Conservation (phyloP, 352 stramenopile genomes). For the Phytophthora hibernalis region DNA sequence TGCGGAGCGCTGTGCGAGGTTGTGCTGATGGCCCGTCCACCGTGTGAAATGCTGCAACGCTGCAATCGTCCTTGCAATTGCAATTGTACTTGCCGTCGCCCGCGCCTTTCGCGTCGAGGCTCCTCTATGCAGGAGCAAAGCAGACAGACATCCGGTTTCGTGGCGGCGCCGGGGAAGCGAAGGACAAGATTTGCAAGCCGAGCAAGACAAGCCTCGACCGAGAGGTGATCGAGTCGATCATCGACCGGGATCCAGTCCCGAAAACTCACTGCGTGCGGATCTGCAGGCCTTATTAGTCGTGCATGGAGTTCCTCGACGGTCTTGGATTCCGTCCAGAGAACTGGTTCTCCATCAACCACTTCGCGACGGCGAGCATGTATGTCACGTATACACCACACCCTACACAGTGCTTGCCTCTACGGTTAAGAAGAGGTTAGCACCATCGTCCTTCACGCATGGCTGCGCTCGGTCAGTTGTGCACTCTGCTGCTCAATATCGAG, state of each 20-base stretch:
- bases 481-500: not conserved
- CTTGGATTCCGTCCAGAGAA: conserved; percentile 30
- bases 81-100: conserved; percentile 16
- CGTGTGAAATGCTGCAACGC: conserved; percentile 46
- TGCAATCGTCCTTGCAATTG: conserved; percentile 36
- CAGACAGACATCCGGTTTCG: conserved; percentile 29
- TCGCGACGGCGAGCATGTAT: conserved; percentile 1
- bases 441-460: too few relatives aligned
- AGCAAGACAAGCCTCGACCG: not conserved
- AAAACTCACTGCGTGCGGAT: conserved; percentile 1
- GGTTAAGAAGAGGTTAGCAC: too few relatives aligned
- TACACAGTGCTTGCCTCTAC: not conserved
- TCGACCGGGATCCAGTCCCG: not conserved
- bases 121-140: conserved; percentile 23
- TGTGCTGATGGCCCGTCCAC: conserved; percentile 34
- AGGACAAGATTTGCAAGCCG: conserved; percentile 26
- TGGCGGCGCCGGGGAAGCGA: conserved; percentile 13
- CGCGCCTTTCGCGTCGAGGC: conserved; percentile 34
- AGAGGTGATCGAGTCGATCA: not conserved
- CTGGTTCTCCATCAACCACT: conserved; percentile 26
- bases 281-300: conserved; percentile 29
- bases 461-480: too few relatives aligned
- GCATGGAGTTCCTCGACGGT: conserved; percentile 12
- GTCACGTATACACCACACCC: too few relatives aligned
- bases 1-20: conserved; percentile 24